Conservation (phyloP, 352 stramenopile genomes). For the Thalassiosira exigua region DNA sequence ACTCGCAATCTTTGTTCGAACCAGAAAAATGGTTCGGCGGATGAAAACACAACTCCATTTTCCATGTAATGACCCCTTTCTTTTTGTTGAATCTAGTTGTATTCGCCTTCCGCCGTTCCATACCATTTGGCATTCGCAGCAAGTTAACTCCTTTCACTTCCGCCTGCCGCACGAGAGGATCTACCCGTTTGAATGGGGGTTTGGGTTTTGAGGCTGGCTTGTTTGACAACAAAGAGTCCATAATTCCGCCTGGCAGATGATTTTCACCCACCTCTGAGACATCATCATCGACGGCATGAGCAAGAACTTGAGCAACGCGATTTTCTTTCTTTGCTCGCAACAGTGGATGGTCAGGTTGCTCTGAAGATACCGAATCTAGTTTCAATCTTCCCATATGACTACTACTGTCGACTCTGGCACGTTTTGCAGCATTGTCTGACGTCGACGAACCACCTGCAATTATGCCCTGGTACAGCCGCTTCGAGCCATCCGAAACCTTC, state of each 20-base stretch:
- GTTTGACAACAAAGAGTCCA: conserved; percentile 26
- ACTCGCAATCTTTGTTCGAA: conserved; percentile 1
- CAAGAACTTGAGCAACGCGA: conserved; percentile 22
- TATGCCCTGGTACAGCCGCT: conserved; percentile 53
- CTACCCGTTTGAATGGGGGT: conserved; percentile 21
- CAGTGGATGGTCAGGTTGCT: conserved; percentile 47
- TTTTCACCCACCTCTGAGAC: conserved; percentile 8
- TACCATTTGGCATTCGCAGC: conserved; percentile 70
- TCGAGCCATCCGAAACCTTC: conserved; percentile 42
- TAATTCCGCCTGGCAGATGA: conserved; percentile 12
- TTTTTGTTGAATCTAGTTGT: conserved; percentile 68
- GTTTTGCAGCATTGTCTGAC: conserved; percentile 2
- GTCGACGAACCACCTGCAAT: conserved; percentile 2
- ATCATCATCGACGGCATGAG: conserved; percentile 31
- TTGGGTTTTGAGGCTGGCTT: conserved; percentile 9
- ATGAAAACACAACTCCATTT: conserved; percentile 56
- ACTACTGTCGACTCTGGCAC: conserved; percentile 9
- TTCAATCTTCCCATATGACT: not conserved
- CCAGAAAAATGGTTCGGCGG: not conserved
- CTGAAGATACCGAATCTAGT: conserved; percentile 25
- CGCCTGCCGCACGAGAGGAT: conserved; percentile 58
- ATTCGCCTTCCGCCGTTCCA: conserved; percentile 70
- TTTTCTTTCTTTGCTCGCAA: conserved; percentile 30
- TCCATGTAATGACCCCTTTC: conserved; percentile 62
- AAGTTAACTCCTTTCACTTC: conserved; percentile 59